Evolutionary conservation across 2,329 filamentous ascomycete species (phyloP), one percentile per base, ranked within the genome.

Genomic region (Mycocentrospora acerina): DNA sequence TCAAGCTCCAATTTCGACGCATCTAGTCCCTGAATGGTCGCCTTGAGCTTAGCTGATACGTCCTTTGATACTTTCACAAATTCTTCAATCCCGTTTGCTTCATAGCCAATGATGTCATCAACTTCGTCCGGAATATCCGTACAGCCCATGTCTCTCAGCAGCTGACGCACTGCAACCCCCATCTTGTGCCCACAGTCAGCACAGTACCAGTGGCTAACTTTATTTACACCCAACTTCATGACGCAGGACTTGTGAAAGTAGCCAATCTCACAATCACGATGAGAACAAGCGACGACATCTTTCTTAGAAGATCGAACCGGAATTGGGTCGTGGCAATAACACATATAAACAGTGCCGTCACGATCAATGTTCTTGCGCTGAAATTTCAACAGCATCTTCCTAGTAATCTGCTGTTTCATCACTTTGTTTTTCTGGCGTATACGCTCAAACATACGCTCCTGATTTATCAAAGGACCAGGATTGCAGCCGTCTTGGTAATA

Each of bases 201-300:
- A 31, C 59, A 62, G 27, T 56, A 60, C 57, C 57, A 60, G 15
- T 40, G 50, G 14, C 42, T 52, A 4, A 55, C 47, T 22, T 47
- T 51, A 4, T 51, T 44, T 4, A 41, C n/a, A 1, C 51, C 50
- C 4, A 55, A 29, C 12, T 52, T 40, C 40, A 48, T 46, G 25
- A 60, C 34, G 18, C 60, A 62, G 3, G 40, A 29, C 27, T 38
- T 53, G 39, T 62, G 60, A 32, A 62, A 61, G 22, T 25, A 44
- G 2, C 26, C n/a, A 7, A 47, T 42, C 0, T 34, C 8, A 18
- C 60, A 63, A n/a, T 48, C 27, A 2, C 24, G 22, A 28, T 52
- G 47, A 10, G 40, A 45, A 37, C 60, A 63, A 11, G 32, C 13
- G 10, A 60, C 30, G 2, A 48, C 15, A 10, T 35, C 36, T 1